Base-by-base conservation (phyloP, 208 protist species). In the Trypanosoma conorhini region DNA sequence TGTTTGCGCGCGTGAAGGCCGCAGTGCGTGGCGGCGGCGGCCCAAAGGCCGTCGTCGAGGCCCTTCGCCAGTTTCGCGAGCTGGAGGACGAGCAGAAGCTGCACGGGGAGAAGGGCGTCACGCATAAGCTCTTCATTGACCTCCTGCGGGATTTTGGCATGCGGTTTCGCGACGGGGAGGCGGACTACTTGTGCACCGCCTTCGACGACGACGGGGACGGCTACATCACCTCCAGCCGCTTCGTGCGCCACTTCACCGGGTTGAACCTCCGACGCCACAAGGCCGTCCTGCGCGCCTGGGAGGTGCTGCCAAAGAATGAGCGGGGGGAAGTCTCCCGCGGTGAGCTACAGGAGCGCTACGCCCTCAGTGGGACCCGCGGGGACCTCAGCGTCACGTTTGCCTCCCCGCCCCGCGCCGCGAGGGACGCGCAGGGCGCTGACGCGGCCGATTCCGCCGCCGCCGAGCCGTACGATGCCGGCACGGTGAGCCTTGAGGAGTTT, bases 241-340 rank as follows among this genome's bases (percentile, higher is more conserved):
- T 94, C 67, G 75, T 82, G 30, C 87, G 91, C 5, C 91, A 96
- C 81, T 79, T 96, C 51, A 84, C 76, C 9, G 87, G 89, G 8
- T 56, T 96, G 24, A 94, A 91, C 62, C 58, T 75, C 42, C 84
- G 91, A 4, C 88, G 91, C 30, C 72, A 88, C 69, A 67, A 81
- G 57, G 91, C 82, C 0, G 81, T 94, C 52, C 66, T 77, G 55
- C 81, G 82, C 52, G 83, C 87, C 31, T 96, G 91, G 88, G 65
- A 70, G 17, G 42, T 56, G 1, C 61, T 95, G 21, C 58, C 75
- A 10, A 82, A 83, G 79, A 74, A 87, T 56, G 64, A 51, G 7
- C 55, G 71, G 28, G 85, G 77, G 0, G 30, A 61, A 13, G 85
- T 90, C 38, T 48, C 81, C 1, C 69, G 58, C 15, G 72, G 69